Conservation (phyloP, 768 basidiomycete genomes). For the Pleurotus tuoliensis region DNA sequence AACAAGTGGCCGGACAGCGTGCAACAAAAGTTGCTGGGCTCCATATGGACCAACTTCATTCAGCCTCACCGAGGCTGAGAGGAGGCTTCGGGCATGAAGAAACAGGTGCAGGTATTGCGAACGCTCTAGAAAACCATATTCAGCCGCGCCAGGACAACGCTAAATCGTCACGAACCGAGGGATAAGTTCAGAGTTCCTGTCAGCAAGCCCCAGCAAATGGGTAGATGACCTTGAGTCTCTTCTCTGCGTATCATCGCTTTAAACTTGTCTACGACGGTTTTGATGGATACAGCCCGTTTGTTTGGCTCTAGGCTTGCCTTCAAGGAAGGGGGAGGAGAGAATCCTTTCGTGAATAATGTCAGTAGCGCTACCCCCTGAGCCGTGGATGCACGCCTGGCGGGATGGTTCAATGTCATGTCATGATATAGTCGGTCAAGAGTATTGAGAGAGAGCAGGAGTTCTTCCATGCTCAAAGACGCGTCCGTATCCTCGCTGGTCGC, state of each 20-base stretch:
- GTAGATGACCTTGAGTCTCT: slow-evolving; percentile 75
- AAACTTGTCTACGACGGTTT: slow-evolving; percentile 55
- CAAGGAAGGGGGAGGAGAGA: slow-evolving; percentile 51
- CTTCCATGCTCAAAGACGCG: slow-evolving; percentile 6
- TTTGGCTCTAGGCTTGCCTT: slow-evolving; percentile 16
- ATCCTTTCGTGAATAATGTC: slow-evolving; percentile 80
- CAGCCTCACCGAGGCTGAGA: slow-evolving; percentile 90
- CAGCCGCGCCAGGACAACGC: neutral
- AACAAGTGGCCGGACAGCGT: slow-evolving; percentile 66
- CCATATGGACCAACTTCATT: slow-evolving; percentile 92
- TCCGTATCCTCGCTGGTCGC: slow-evolving; percentile 10
- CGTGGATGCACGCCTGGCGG: slow-evolving; percentile 81
- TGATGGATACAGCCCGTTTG: slow-evolving; percentile 19
- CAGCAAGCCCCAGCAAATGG: slow-evolving; percentile 87
- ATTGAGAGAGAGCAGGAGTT: slow-evolving; percentile 38
- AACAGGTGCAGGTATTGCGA: slow-evolving; percentile 88
- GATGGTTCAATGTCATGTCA: slow-evolving; percentile 84
- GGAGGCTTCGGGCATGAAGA: slow-evolving; percentile 82
- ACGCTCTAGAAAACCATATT: slow-evolving; percentile 48
- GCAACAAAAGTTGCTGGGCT: slow-evolving; percentile 82
- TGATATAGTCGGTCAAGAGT: slow-evolving; percentile 79
- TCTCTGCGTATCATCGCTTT: slow-evolving; percentile 67
- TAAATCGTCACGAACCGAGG: slow-evolving; percentile 44
- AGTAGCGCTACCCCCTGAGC: slow-evolving; percentile 92
- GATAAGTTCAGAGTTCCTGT: slow-evolving; percentile 72